Evolutionary conservation across 140 eudicot species (phyloP).

Genomic region (Senecio squalidus): DNA sequence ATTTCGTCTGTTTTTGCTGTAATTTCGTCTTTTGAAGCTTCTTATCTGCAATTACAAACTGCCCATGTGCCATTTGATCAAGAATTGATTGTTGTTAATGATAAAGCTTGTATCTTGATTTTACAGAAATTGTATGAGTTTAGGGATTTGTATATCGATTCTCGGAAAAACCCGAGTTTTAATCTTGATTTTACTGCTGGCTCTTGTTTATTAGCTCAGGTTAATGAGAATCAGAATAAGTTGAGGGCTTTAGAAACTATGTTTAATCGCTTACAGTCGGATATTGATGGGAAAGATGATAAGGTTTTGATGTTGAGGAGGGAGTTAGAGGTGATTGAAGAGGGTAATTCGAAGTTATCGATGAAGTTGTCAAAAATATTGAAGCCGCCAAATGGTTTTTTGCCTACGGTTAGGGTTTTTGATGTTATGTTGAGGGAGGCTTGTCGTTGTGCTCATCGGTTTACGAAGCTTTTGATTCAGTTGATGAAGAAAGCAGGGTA

Average conservation of each 20-base stretch:
- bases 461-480: constrained; percentile 60
- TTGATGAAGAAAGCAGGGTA: constrained; percentile 78
- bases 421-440: constrained; percentile 72
- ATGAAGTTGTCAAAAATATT: constrained; percentile 34
- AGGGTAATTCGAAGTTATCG: constrained; percentile 39
- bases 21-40: constrained; percentile 85
- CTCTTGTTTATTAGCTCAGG: constrained; percentile 83
- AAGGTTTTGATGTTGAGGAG: constrained; percentile 49
- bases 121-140: constrained; percentile 65
- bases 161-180: constrained; percentile 36
- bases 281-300: constrained; percentile 74
- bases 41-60: constrained; percentile 84
- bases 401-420: constrained; percentile 73
- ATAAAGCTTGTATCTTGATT: constrained; percentile 56
- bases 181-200: constrained; percentile 45
- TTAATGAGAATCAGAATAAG: constrained; percentile 93
- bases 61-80: constrained; percentile 83
- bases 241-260: constrained; percentile 69
- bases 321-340: constrained; percentile 41
- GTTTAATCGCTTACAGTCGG: constrained; percentile 69
- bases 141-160: constrained; percentile 54
- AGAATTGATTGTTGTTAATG: constrained; percentile 44
- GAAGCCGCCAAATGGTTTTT: constrained; percentile 42
- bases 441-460: constrained; percentile 38
- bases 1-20: constrained; percentile 67